Evolutionary conservation across 257 asterid genomes (phyloP).

Genomic region (Gentiana dahurica): DNA sequence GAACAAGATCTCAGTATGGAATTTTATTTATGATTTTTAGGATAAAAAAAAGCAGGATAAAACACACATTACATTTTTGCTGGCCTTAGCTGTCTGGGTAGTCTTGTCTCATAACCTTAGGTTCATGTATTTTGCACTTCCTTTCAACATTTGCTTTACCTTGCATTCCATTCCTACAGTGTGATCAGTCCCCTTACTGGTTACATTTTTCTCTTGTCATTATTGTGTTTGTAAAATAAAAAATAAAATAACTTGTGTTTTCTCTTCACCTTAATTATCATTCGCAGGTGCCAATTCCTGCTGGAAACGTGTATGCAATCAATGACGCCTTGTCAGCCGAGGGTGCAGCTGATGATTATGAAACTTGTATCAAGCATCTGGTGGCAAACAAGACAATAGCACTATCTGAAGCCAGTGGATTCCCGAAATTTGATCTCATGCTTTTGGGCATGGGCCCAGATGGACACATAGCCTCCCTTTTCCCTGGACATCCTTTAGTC

Average conservation of each 20-base stretch:
- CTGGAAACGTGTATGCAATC: constrained; percentile 70
- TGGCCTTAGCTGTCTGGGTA: too few relatives aligned
- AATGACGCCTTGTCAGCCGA: constrained; percentile 81
- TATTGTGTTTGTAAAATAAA: background rate
- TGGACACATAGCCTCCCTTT: constrained; percentile 88
- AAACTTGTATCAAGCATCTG: constrained; percentile 66
- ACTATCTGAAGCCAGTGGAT: constrained; percentile 38
- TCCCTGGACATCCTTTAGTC: constrained; percentile 76
- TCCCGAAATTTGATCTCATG: constrained; percentile 86
- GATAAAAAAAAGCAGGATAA: too few relatives aligned
- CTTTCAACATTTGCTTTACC: background rate
- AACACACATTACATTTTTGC: too few relatives aligned
- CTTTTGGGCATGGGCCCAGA: constrained; percentile 97
- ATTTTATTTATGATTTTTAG: too few relatives aligned
- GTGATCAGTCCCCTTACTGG: background rate
- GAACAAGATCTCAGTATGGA: too few relatives aligned
- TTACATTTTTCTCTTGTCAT: background rate
- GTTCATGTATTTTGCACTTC: background rate
- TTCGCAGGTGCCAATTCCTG: constrained; percentile 70
- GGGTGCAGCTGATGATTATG: constrained; percentile 93
- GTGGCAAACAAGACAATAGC: constrained; percentile 38
- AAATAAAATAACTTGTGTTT: background rate
- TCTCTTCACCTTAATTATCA: constrained; percentile 2
- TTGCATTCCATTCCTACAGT: background rate
- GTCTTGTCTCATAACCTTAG: too few relatives aligned